These are phyloP conservation scores for Xylariales sp. DNA, from an alignment of 2,329 filamentous ascomycete genomes.

Conservation along the genomic window DNA sequence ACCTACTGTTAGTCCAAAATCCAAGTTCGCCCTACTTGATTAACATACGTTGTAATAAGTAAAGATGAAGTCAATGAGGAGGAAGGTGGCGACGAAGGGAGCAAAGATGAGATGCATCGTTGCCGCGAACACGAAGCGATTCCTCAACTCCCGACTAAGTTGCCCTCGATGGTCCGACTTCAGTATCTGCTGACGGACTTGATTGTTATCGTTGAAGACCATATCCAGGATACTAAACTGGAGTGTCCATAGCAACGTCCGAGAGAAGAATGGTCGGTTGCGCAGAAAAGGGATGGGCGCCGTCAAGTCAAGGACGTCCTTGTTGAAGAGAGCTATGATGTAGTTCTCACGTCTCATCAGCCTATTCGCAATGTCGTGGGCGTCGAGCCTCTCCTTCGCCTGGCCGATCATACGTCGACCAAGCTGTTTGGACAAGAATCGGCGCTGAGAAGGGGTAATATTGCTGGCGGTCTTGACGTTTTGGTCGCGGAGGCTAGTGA, in stretches of 20 bases:
- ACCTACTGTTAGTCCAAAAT: slow-evolving; percentile 14
- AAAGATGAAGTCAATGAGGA: slow-evolving; percentile 86
- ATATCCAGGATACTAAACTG: slow-evolving; percentile 88
- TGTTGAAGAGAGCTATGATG: slow-evolving; percentile 94
- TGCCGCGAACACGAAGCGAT: slow-evolving; percentile 76
- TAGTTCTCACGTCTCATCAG: slow-evolving; percentile 97
- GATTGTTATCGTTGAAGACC: slow-evolving; percentile 84
- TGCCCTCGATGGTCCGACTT: slow-evolving; percentile 75
- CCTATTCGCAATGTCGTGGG: slow-evolving; percentile 93
- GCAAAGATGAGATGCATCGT: slow-evolving; percentile 82
- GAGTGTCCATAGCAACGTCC: slow-evolving; percentile 87
- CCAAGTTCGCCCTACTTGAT: not conserved
- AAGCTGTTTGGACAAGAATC: slow-evolving; percentile 42
- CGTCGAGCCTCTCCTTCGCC: slow-evolving; percentile 90
- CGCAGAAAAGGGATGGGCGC: slow-evolving; percentile 80
- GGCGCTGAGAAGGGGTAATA: slow-evolving; percentile 45
- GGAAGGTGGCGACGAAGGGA: slow-evolving; percentile 81
- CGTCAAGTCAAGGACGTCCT: slow-evolving; percentile 84
- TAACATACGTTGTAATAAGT: slow-evolving; percentile 82
- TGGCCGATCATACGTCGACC: slow-evolving; percentile 71
- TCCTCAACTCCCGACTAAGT: slow-evolving; percentile 72
- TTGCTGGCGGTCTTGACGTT: slow-evolving; percentile 73
- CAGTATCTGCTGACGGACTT: slow-evolving; percentile 81
- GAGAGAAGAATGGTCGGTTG: slow-evolving; percentile 77
- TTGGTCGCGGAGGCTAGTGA: slow-evolving; percentile 78